These are phyloP conservation scores for Pseudocercospora vitis DNA, from an alignment of 2,329 filamentous ascomycete genomes.

Conservation along the genomic window DNA sequence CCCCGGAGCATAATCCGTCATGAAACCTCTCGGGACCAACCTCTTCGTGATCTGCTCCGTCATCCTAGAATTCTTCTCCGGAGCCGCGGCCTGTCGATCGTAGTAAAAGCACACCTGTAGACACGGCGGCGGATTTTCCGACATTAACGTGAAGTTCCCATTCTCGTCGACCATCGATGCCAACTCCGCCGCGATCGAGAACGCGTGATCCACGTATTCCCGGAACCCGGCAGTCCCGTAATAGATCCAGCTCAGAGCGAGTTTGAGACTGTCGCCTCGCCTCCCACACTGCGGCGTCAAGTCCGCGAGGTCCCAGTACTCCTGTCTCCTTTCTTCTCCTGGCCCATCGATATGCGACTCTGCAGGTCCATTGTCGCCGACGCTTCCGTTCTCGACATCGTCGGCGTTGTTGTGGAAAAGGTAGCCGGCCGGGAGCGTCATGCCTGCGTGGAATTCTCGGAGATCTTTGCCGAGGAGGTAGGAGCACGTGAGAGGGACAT, in stretches of 20 bases:
- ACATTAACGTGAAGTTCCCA: slow-evolving; percentile 68
- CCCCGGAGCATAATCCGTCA: slow-evolving; percentile 68
- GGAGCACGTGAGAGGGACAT: slow-evolving; percentile 84
- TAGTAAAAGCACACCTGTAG: slow-evolving; percentile 96
- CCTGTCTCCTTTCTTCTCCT: slow-evolving; percentile 19
- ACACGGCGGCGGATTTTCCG: slow-evolving; percentile 76
- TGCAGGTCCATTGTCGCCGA: slow-evolving; percentile 40
- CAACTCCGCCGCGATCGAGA: slow-evolving; percentile 69
- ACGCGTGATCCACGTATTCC: slow-evolving; percentile 64
- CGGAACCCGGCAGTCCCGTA: slow-evolving; percentile 77
- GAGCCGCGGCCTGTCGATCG: slow-evolving; percentile 53
- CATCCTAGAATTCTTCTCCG: slow-evolving; percentile 42
- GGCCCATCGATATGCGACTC: slow-evolving; percentile 16
- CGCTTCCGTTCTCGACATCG: slow-evolving; percentile 22
- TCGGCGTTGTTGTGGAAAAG: slow-evolving; percentile 43
- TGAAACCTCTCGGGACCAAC: slow-evolving; percentile 62
- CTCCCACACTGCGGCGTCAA: slow-evolving; percentile 91
- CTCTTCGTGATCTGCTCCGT: slow-evolving; percentile 57
- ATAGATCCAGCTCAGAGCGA: slow-evolving; percentile 86
- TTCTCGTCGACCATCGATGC: slow-evolving; percentile 57
- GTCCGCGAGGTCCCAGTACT: slow-evolving; percentile 82
- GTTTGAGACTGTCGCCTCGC: slow-evolving; percentile 79
- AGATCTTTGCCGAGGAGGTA: slow-evolving; percentile 81
- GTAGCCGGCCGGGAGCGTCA: slow-evolving; percentile 84
- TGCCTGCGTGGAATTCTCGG: slow-evolving; percentile 73